A percentile compares a stretch with the other conserved stretches of the same genome.
phyloP scores from a whole-genome alignment of 106 monocot species.

The Amphibolis antarctica region DNA sequence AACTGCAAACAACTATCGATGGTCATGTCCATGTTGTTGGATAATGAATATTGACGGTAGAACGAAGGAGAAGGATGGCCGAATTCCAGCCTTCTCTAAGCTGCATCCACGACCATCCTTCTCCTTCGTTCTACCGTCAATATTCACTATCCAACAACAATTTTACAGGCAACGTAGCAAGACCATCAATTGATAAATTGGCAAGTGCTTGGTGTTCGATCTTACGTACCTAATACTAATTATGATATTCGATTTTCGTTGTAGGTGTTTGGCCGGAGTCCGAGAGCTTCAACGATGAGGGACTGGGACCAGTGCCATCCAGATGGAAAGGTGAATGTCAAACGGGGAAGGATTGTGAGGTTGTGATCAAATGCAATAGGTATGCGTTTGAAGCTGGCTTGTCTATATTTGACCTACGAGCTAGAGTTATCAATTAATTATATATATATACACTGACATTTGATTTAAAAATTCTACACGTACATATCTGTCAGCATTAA shows the following conservation, averaged over 20 bases:
- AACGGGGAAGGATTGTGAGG: background rate
- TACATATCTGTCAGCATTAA: too few species aligned
- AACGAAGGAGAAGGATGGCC: too few species aligned
- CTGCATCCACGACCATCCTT: too few species aligned
- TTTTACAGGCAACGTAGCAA: too few species aligned
- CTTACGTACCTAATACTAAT: background rate
- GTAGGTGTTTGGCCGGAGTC: slow-evolving; percentile 6
- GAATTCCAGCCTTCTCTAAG: too few species aligned
- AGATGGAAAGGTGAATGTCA: slow-evolving; percentile 9
- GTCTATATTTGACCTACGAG: too few species aligned
- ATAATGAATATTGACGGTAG: too few species aligned
- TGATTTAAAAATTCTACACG: too few species aligned
- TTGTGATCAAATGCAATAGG: slow-evolving; percentile 3
- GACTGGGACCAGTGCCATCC: background rate
- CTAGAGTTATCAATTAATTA: too few species aligned
- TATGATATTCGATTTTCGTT: background rate
- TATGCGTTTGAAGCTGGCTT: background rate
- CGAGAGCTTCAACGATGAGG: slow-evolving; percentile 5
- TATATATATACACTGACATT: too few species aligned
- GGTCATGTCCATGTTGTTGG: background rate
- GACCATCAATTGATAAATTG: background rate
- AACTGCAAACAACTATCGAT: background rate
- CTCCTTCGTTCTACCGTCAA: too few species aligned
- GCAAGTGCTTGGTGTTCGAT: background rate
- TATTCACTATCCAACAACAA: background rate